Conservation (phyloP, 805 yeast species). For the Kuraishia ogatae region DNA sequence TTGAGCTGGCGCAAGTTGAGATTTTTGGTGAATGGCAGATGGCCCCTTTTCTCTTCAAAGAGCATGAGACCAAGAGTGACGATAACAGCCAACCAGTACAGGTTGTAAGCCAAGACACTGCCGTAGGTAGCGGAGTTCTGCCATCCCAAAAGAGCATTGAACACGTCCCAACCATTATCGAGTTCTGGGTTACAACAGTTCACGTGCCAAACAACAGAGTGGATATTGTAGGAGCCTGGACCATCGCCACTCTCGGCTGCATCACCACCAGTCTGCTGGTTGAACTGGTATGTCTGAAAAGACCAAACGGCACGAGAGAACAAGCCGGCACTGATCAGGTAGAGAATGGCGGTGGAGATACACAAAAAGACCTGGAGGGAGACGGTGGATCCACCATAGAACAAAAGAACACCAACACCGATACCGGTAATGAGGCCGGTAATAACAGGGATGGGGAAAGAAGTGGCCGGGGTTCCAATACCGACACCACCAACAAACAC, state of each 20-base stretch:
- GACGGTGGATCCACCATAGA: conserved; percentile 72
- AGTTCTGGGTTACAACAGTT: conserved; percentile 94
- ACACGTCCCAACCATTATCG: conserved; percentile 95
- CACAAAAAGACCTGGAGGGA: conserved; percentile 86
- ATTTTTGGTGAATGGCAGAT: conserved; percentile 58
- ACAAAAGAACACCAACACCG: conserved; percentile 59
- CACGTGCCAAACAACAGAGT: conserved; percentile 84
- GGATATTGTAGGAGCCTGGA: conserved; percentile 87
- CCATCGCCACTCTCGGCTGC: conserved; percentile 91
- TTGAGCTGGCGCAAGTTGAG: conserved; percentile 43
- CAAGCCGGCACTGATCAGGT: conserved; percentile 85
- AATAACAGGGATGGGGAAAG: conserved; percentile 92
- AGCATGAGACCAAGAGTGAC: conserved; percentile 50
- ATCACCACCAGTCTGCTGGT: conserved; percentile 79
- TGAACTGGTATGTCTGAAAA: conserved; percentile 64
- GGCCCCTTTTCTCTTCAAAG: conserved; percentile 79
- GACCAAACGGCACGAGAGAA: conserved; percentile 92
- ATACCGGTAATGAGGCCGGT: conserved; percentile 79
- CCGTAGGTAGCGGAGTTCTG: conserved; percentile 94
- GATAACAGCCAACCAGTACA: conserved; percentile 76
- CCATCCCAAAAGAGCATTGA: conserved; percentile 94
- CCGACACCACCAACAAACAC: conserved; percentile 89
- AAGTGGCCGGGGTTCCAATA: conserved; percentile 55
- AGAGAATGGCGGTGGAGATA: conserved; percentile 80
- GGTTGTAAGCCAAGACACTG: conserved; percentile 79